These are phyloP conservation scores for Achaetomium macrosporum DNA, from an alignment of 2,329 filamentous ascomycete genomes.

Conservation along the genomic window DNA sequence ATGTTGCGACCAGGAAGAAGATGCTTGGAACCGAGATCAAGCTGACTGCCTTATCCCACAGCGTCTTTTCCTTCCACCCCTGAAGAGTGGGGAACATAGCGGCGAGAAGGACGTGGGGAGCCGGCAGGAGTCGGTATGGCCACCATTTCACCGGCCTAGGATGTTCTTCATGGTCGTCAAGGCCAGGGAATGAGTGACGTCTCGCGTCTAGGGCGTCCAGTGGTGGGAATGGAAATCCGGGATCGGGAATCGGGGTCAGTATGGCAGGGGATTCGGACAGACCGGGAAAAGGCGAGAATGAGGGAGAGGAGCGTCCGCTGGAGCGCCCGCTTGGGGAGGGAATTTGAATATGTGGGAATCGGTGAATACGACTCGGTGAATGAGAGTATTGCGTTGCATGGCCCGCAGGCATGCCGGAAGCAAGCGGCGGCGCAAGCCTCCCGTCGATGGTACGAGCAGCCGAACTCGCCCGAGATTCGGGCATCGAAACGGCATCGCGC, in stretches of 20 bases:
- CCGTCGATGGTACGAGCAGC: slow-evolving; percentile 20
- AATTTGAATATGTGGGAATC: slow-evolving; percentile 40
- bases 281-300: slow-evolving; percentile 59
- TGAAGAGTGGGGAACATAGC: slow-evolving; percentile 85
- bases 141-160: slow-evolving; percentile 63
- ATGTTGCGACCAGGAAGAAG: slow-evolving; percentile 79
- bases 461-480: slow-evolving; percentile 17
- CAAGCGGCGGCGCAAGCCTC: slow-evolving; percentile 22
- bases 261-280: slow-evolving; percentile 55
- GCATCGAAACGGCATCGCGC: slow-evolving; percentile 30
- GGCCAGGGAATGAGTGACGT: slow-evolving; percentile 37
- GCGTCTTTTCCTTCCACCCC: slow-evolving; percentile 72
- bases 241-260: slow-evolving; percentile 38
- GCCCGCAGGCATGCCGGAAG: neutral
- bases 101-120: slow-evolving; percentile 62
- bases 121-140: slow-evolving; percentile 68
- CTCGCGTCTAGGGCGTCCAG: slow-evolving; percentile 44
- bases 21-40: slow-evolving; percentile 83
- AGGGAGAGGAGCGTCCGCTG: slow-evolving; percentile 42
- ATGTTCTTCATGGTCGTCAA: slow-evolving; percentile 35
- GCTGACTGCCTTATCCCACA: slow-evolving; percentile 79
- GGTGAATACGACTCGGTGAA: slow-evolving; percentile 1
- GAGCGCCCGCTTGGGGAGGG: slow-evolving; percentile 39
- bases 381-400: slow-evolving; percentile 2
- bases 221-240: slow-evolving; percentile 49